A percentile compares a stretch with the other conserved stretches of the same genome.
Evolutionary conservation across 2,329 filamentous ascomycete genomes (phyloP).

Genomic region (Neonectria faginata): DNA sequence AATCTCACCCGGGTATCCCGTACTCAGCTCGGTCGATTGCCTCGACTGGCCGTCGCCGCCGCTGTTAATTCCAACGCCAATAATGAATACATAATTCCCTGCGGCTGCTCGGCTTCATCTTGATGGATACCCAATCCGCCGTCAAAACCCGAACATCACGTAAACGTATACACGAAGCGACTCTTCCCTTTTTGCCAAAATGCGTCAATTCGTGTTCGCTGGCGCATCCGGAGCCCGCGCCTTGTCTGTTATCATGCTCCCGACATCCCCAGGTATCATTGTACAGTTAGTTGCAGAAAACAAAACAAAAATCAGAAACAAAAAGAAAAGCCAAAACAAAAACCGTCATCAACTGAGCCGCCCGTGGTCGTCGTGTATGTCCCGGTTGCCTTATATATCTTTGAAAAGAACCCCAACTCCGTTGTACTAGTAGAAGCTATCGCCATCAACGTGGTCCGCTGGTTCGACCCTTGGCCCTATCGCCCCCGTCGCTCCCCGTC

Average conservation of each 20-base stretch:
- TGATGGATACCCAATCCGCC: not conserved
- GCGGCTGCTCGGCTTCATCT: not conserved
- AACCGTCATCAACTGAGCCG: constrained; percentile 5
- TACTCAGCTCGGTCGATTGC: not conserved
- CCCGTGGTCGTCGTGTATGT: constrained; percentile 42
- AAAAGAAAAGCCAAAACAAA: constrained; percentile 13
- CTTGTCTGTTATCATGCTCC: constrained; percentile 32
- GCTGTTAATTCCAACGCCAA: not conserved
- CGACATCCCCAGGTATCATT: constrained; percentile 40
- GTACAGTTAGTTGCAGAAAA: constrained; percentile 29
- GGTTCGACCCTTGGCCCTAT: not conserved
- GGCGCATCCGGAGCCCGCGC: constrained; percentile 25
- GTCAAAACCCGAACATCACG: not conserved
- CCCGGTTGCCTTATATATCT: constrained; percentile 39
- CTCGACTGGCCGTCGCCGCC: not conserved
- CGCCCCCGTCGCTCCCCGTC: not conserved
- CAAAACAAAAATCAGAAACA: constrained; percentile 4
- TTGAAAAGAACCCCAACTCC: constrained; percentile 29
- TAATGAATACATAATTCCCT: not conserved
- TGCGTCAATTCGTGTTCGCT: constrained; percentile 39
- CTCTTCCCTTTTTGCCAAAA: constrained; percentile 4
- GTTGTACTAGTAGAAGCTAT: constrained; percentile 6
- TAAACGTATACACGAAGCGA: not conserved
- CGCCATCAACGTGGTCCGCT: not conserved
- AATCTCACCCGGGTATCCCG: not conserved